Percentiles rank a stretch among this genome's conserved stretches.
Evolutionary conservation across 1,139 yeast species (phyloP).

Genomic region (Geotrichum aggregatum): DNA sequence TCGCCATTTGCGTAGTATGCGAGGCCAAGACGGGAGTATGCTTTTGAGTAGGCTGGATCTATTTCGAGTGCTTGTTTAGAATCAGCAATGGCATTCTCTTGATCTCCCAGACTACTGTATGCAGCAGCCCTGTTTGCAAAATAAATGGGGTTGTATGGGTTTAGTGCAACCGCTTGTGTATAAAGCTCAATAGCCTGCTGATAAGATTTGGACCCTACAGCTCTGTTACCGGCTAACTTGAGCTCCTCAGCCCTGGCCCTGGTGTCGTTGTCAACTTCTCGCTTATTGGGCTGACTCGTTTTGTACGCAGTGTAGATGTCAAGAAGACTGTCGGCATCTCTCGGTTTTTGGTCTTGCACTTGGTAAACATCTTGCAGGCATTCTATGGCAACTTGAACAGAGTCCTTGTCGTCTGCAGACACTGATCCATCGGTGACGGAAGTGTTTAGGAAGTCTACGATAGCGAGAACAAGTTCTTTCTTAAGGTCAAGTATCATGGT

Average conservation of each 20-base stretch:
- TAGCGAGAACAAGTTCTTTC: slow-evolving; percentile 69
- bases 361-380: slow-evolving; percentile 86
- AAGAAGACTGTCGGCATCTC: slow-evolving; percentile 44
- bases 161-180: slow-evolving; percentile 69
- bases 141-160: slow-evolving; percentile 73
- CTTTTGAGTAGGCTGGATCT: slow-evolving; percentile 81
- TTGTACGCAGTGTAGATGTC: slow-evolving; percentile 33
- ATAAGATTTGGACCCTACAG: slow-evolving; percentile 77
- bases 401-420: slow-evolving; percentile 76
- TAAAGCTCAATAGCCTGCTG: slow-evolving; percentile 68
- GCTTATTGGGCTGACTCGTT: slow-evolving; percentile 23
- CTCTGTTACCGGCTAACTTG: slow-evolving; percentile 84
- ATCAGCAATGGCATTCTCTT: slow-evolving; percentile 74
- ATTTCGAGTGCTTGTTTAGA: slow-evolving; percentile 75
- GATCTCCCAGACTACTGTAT: slow-evolving; percentile 69
- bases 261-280: slow-evolving; percentile 45
- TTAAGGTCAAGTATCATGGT: slow-evolving; percentile 28
- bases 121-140: slow-evolving; percentile 97
- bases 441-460: slow-evolving; percentile 64
- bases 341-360: slow-evolving; percentile 50
- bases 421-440: slow-evolving; percentile 62
- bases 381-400: slow-evolving; percentile 90
- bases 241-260: slow-evolving; percentile 75
- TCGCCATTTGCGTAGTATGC: slow-evolving; percentile 90
- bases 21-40: slow-evolving; percentile 90